Evolutionary conservation across 1,284 basidiomycete species (phyloP).

Genomic region (Leccinum cinnamomeum): DNA sequence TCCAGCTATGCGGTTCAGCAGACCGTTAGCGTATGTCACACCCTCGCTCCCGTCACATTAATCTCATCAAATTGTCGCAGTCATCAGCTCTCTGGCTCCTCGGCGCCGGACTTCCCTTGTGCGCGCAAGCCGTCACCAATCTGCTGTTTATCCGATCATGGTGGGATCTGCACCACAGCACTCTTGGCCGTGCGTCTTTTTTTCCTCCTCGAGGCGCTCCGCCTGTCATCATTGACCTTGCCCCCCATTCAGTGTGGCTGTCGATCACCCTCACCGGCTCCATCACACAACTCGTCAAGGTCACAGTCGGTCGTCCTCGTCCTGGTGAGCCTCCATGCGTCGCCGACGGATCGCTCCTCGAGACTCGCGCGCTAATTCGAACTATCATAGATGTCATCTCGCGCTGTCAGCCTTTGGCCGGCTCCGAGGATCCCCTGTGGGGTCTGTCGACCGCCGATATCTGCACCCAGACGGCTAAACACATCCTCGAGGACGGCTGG

Average conservation of each 20-base stretch:
- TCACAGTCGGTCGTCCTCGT: conserved; percentile 68
- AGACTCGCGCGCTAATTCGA: not conserved
- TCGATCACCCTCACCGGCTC: conserved; percentile 57
- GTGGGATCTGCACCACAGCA: conserved; percentile 71
- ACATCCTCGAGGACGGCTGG: conserved; percentile 64
- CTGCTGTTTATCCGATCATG: conserved; percentile 52
- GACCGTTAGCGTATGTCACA: conserved; percentile 55
- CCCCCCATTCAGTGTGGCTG: conserved; percentile 44
- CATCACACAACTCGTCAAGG: conserved; percentile 67
- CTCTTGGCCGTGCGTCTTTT: conserved; percentile 51
- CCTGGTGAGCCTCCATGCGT: conserved; percentile 40
- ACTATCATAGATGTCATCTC: conserved; percentile 50
- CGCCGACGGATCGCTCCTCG: not conserved
- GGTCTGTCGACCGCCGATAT: conserved; percentile 63
- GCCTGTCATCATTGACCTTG: not conserved
- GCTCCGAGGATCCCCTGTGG: conserved; percentile 53
- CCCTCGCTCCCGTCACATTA: not conserved
- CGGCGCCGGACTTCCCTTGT: conserved; percentile 46
- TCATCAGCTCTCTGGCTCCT: conserved; percentile 46
- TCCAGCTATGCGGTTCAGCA: conserved; percentile 58
- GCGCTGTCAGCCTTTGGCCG: conserved; percentile 60
- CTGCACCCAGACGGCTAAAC: conserved; percentile 57
- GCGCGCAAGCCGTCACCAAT: conserved; percentile 53
- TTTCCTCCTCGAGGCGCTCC: not conserved
- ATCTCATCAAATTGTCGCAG: conserved; percentile 23